Percentiles rank a stretch among this genome's conserved stretches.
Conservation (phyloP, 2,329 filamentous ascomycete genomes). For the Diatrype stigma region DNA sequence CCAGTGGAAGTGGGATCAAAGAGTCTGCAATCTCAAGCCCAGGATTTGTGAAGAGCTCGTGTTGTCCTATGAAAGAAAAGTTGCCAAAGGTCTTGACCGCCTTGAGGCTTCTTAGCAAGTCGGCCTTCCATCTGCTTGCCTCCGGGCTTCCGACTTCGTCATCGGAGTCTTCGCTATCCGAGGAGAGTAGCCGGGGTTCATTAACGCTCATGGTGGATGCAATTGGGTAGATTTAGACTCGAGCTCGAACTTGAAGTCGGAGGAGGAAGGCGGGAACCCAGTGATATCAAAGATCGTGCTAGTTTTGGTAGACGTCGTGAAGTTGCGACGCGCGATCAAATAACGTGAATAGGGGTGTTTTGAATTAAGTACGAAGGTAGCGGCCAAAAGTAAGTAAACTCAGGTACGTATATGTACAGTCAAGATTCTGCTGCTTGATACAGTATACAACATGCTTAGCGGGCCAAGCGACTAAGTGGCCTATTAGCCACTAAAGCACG, state of each 20-base stretch:
- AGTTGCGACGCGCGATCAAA: neutral
- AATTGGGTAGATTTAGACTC: neutral
- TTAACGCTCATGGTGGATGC: neutral
- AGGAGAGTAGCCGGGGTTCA: neutral
- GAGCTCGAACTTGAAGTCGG: no score
- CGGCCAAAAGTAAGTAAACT: no score
- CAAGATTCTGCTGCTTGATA: no score
- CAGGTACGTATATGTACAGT: no score
- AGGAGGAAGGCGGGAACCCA: no score
- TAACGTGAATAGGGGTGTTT: neutral
- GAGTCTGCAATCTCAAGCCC: slow-evolving; percentile 19
- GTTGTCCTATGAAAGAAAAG: slow-evolving; percentile 10
- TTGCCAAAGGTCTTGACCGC: slow-evolving; percentile 11
- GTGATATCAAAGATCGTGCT: neutral
- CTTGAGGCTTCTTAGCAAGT: neutral
- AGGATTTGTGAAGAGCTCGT: slow-evolving; percentile 17
- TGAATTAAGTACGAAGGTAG: neutral
- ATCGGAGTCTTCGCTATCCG: neutral
- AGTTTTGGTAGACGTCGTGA: neutral
- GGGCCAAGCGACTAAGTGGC: no score
- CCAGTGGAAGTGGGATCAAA: slow-evolving; percentile 23
- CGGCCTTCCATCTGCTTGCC: neutral
- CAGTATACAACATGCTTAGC: no score
- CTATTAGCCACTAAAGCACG: no score
- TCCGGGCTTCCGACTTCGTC: neutral